Evolutionary conservation across 225 moss, liverwort and hornwort species (phyloP).

Genomic region (Rhytidiadelphus loreus): DNA sequence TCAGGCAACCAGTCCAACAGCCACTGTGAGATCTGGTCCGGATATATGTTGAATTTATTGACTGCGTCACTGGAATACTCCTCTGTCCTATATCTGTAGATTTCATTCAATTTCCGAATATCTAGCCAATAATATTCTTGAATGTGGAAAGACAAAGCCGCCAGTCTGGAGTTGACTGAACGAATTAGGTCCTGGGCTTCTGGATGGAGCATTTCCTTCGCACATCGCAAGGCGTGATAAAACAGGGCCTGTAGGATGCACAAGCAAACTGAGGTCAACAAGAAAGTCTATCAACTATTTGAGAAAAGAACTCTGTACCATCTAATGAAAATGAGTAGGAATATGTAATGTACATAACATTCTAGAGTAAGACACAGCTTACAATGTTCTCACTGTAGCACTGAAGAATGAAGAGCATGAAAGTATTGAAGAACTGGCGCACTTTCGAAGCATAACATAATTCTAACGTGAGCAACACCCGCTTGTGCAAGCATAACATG

Average conservation of each 20-base stretch:
- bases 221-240: constrained; percentile 72
- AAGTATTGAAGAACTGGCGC: neutral
- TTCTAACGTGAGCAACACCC: neutral
- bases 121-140: constrained; percentile 94
- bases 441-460: neutral
- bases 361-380: neutral
- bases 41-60: constrained; percentile 95
- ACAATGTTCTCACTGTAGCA: neutral
- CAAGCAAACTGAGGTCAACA: neutral
- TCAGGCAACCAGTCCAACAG: constrained; percentile 80
- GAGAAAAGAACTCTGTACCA: neutral
- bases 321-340: neutral
- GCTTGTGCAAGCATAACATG: neutral
- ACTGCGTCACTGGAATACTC: constrained; percentile 88
- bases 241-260: constrained; percentile 53
- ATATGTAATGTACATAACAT: neutral
- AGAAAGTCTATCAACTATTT: neutral
- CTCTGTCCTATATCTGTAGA: constrained; percentile 81
- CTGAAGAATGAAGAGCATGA: neutral
- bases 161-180: constrained; percentile 46
- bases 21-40: constrained; percentile 82
- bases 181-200: constrained; percentile 46
- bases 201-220: constrained; percentile 62
- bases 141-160: constrained; percentile 78
- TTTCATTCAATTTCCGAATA: constrained; percentile 66